Conservation (phyloP, 345 rosid species). For the Geranium brycei region DNA sequence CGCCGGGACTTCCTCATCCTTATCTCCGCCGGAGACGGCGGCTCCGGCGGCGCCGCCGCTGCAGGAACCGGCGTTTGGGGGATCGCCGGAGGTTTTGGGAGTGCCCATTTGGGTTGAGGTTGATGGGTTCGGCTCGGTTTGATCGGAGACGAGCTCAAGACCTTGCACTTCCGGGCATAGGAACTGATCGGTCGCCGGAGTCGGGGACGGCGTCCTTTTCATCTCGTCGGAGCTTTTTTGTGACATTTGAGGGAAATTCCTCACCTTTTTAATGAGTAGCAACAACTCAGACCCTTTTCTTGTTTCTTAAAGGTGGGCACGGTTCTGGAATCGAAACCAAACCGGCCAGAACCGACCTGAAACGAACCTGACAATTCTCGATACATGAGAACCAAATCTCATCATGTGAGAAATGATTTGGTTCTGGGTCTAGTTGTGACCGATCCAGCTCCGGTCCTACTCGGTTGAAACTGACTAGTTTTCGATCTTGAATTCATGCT, state of each 20-base stretch:
- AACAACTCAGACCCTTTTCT: no score
- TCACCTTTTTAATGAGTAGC: no score
- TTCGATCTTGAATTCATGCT: no score
- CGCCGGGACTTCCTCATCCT: constrained; percentile 35
- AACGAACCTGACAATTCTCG: no score
- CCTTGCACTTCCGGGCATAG: constrained; percentile 98
- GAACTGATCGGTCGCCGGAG: constrained; percentile 33
- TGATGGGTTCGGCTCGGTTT: constrained; percentile 21
- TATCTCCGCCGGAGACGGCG: constrained; percentile 18
- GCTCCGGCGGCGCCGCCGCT: not conserved
- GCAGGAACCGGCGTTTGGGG: not conserved
- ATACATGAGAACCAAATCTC: no score
- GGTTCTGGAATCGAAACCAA: no score
- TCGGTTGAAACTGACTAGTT: no score
- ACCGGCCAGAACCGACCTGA: no score
- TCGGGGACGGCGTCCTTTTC: not conserved
- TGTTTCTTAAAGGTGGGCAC: no score
- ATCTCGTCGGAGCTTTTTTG: not conserved
- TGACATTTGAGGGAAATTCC: not conserved
- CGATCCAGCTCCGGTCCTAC: no score
- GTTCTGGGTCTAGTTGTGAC: no score
- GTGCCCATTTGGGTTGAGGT: constrained; percentile 6
- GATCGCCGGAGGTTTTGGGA: not conserved
- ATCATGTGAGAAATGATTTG: no score
- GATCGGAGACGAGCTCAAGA: constrained; percentile 57